Evolutionary conservation across 2,329 filamentous ascomycete species (phyloP), one percentile per base, ranked within the genome.

Genomic region (Aurifilum marmelostoma): DNA sequence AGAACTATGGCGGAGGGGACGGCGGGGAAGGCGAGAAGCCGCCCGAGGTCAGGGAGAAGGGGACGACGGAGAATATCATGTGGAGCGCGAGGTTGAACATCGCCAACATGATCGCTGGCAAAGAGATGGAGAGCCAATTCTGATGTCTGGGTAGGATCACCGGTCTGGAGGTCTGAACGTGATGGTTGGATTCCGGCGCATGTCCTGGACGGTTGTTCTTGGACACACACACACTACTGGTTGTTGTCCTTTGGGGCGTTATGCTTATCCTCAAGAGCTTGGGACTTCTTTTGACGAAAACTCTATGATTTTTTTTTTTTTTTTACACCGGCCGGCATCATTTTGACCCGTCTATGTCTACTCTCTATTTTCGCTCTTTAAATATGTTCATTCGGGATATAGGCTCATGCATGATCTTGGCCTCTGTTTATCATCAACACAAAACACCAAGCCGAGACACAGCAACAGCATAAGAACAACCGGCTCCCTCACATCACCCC

Each of bases 81-180:
- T 77, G 75, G 76, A 79, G 77, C 65, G 75, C 77, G 56, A 75
- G 77, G 64, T 72, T 77, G 67, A 79, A 79, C 63, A 69, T 79
- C 8, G 71, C 71, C 66, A 76, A 79, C 52, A 71, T 79, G 73
- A 73, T 79, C 37, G 67, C 74, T 59, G 76, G 73, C 6, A 69
- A 71, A 41, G 68, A 65, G 24, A 76, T 77, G 75, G 74, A 77
- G 60, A 76, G 69, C 58, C 74, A 76, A 65, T 77, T 60, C 54
- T 71, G 37, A 69, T 62, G 5, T 34, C 21, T n/a, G 27, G 34
- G n/a, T 43, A 12, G 11, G 32, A 27, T 11, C n/a, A 59, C 21
- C 16, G 56, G 32, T 59, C 18, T 37, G 56, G 56, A 37, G 56
- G 37, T 37, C 2, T 3, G 7, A 18, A 11, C 9, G 29, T 37